Conservation (phyloP, 805 yeast genomes). For the Teunomyces aglyptinius region DNA sequence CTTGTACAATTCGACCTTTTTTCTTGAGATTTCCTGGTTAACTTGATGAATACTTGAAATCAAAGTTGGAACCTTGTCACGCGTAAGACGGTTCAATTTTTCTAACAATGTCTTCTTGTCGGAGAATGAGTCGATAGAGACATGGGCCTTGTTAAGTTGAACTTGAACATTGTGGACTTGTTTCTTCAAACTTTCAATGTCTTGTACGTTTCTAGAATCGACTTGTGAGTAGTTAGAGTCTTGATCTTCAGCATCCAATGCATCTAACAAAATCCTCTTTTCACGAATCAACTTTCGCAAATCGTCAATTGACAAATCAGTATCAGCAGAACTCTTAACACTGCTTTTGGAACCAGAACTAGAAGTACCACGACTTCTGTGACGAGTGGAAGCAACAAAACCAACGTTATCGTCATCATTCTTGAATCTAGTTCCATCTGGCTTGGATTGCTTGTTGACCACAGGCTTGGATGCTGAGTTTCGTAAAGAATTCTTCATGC, state of each 20-base stretch:
- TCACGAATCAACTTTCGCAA: constrained; percentile 68
- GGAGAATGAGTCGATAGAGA: constrained; percentile 28
- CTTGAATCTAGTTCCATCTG: constrained; percentile 49
- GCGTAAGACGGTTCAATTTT: constrained; percentile 59
- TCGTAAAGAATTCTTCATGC: constrained; percentile 65
- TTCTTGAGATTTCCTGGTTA: constrained; percentile 65
- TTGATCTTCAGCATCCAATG: constrained; percentile 66
- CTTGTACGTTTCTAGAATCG: constrained; percentile 44
- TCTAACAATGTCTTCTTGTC: constrained; percentile 52
- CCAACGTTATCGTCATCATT: constrained; percentile 70
- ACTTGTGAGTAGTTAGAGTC: constrained; percentile 34
- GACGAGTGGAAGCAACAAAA: constrained; percentile 68
- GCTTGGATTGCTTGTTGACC: constrained; percentile 17
- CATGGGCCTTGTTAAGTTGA: constrained; percentile 17
- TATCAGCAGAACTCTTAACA: constrained; percentile 22
- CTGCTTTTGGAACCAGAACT: constrained; percentile 9
- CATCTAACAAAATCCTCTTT: constrained; percentile 66
- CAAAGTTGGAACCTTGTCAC: constrained; percentile 68
- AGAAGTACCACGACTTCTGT: constrained; percentile 37
- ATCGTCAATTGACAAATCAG: constrained; percentile 48
- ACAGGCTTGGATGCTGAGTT: constrained; percentile 17
- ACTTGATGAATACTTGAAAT: constrained; percentile 60
- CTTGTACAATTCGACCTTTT: constrained; percentile 65
- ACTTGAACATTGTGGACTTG: constrained; percentile 52
- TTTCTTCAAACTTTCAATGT: constrained; percentile 62